phyloP scores from a whole-genome alignment of 495 filamentous ascomycete genomes.

The Sporormia fimetaria region DNA sequence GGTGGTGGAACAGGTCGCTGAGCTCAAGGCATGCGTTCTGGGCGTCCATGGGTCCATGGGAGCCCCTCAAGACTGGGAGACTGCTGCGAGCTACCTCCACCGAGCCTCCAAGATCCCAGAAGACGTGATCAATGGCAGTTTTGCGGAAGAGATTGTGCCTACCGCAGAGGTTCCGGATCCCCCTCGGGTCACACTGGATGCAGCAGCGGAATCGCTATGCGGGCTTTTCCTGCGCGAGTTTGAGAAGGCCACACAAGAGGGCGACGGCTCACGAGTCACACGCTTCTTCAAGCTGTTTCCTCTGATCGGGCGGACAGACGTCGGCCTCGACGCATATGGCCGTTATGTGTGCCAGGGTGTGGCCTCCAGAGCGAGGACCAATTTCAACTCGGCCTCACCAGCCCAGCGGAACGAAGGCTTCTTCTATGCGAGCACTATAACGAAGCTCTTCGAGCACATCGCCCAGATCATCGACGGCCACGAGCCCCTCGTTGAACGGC shows the following conservation, averaged over 20 bases:
- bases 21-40: conserved; percentile 89
- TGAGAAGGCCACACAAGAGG: conserved; percentile 76
- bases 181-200: conserved; percentile 75
- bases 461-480: conserved; percentile 91
- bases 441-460: conserved; percentile 91
- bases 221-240: conserved; percentile 87
- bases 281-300: conserved; percentile 98
- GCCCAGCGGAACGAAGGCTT: conserved; percentile 58
- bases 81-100: conserved; percentile 76
- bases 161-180: conserved; percentile 91
- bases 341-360: conserved; percentile 92
- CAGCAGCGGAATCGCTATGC: conserved; percentile 77
- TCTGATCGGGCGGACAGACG: conserved; percentile 78
- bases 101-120: conserved; percentile 70
- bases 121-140: conserved; percentile 68
- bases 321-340: conserved; percentile 88
- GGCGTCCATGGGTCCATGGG: conserved; percentile 96
- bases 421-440: conserved; percentile 86
- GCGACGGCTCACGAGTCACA: conserved; percentile 76
- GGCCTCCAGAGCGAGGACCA: conserved; percentile 65
- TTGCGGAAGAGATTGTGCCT: conserved; percentile 85
- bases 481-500: conserved; percentile 75
- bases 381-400: conserved; percentile 48
- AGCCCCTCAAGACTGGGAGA: conserved; percentile 97
- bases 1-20: conserved; percentile 90